Evolutionary conservation across 768 basidiomycete species (phyloP), one percentile per base, ranked within the genome.

Genomic region (Lenzites betulinus): DNA sequence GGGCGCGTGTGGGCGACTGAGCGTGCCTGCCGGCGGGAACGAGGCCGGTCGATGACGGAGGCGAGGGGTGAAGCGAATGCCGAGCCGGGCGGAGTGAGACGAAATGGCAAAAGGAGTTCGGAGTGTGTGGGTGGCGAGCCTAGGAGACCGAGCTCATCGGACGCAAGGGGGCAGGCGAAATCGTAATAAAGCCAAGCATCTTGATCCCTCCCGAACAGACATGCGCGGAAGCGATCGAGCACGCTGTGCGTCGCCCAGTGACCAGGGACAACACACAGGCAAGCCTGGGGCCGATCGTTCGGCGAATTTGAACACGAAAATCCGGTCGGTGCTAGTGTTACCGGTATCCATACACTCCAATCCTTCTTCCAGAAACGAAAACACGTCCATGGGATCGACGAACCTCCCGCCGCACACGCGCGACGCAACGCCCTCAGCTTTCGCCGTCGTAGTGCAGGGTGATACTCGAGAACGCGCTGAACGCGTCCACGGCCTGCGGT

Each of bases 391-490:
- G n/a, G n/a, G 30, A 33, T 33, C 30, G 30, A 33, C 30, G 30
- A 33, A 33, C 11, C 6, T 33, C 30, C 30, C 30, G 30, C 30
- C 30, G 30, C 30, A 33, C 30, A 33, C 30, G 11, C 30, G 44
- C 49, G 48, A 35, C 33, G 1, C 38, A 41, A 54, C 38, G 54
- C 23, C 39, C 28, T 61, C 55, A 70, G 66, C 52, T 65, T 65
- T 92, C 90, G 60, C 89, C 92, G 67, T 93, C 92, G 75, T 93
- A 86, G 66, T 90, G 84, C 72, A 90, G 76, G 56, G 95, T 97
- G 70, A 97, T 92, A 74, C 91, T 93, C 69, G 87, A 90, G 76
- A 97, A 97, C 47, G 83, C 89, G 52, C 85, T 88, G 76, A 96
- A 96, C 67, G 92, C 75, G 74, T 95, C 93, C 63, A 76, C 77